phyloP scores from a whole-genome alignment of 768 basidiomycete genomes.

The Kwoniella bestiolae region DNA sequence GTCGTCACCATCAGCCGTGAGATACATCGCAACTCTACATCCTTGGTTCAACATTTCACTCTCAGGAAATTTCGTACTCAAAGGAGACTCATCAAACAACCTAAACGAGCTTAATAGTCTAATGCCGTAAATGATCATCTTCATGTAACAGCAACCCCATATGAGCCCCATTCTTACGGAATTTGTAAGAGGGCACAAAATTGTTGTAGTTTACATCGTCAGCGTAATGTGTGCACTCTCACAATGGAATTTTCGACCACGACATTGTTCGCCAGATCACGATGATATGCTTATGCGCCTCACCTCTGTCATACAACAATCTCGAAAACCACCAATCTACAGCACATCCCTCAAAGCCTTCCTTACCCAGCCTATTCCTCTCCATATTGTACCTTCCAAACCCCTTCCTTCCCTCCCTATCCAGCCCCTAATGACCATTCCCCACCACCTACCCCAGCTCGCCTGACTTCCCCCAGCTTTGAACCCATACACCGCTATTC shows the following conservation, averaged over 20 bases:
- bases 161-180: not conserved
- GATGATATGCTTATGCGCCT: no score
- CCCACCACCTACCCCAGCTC: constrained; percentile 43
- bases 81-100: no score
- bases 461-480: constrained; percentile 26
- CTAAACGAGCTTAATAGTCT: not conserved
- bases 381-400: not conserved
- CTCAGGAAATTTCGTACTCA: no score
- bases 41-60: no score
- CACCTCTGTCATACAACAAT: not conserved
- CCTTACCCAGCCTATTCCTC: not conserved
- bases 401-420: constrained; percentile 3
- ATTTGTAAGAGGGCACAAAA: not conserved
- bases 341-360: constrained; percentile 7
- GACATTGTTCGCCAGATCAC: no score
- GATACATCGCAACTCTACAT: no score
- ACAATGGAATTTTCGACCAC: no score
- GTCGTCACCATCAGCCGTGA: no score
- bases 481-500: constrained; percentile 36
- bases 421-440: constrained; percentile 30
- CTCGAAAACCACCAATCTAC: not conserved
- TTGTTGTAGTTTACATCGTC: not conserved
- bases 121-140: constrained; percentile 18
- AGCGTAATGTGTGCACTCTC: no score
- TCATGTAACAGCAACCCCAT: not conserved